Base-by-base conservation (phyloP, 1,284 basidiomycete species). In the Cryptococcus amylolentus region DNA sequence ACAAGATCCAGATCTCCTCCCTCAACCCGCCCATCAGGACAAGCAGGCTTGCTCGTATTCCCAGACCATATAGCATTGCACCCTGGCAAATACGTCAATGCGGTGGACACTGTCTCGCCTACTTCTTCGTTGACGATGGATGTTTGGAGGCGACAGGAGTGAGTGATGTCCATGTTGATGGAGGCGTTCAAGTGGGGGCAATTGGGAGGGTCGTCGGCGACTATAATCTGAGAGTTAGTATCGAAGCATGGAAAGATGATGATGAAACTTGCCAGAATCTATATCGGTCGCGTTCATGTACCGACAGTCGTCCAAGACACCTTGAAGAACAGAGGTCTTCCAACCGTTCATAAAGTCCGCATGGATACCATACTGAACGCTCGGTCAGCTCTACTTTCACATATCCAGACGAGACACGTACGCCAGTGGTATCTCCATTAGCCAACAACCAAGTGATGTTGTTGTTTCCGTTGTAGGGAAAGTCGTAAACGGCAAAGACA, bases 281-380 rank as follows among this genome's bases (percentile, higher is more conserved):
- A 49, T 49, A n/a, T 31, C 41, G 2, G 63, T 62, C 1, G 57
- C 46, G 46, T 66, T 66, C 62, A 64, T 64, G 47, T 66, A 66
- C 38, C 62, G 56, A 48, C 64, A 66, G 16, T 64, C 55, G 23
- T 62, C 45, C 35, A 66, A 41, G 6, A 64, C 54, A n/a, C 42
- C 54, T 49, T 64, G 55, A 9, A 62, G 51, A n/a, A 52, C 55
- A 9, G 23, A 38, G 50, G 42, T 27, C 23, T 66, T 66, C 64
- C 62, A 66, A 16, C 62, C 64, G 31, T 66, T 66, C 60, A 64
- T 61, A 39, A 65, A 65, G 52, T 65, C 63, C 4, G 56, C 61
- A 42, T 65, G 63, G 41, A 65, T 62, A 38, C 63, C 61, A 39
- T 56, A 59, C 60, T 57, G 46, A 5, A 6, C 20, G 7, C 12